These are phyloP conservation scores for Cladorrhinum sp. DNA, from an alignment of 2,329 filamentous ascomycete species.

Conservation along the genomic window DNA sequence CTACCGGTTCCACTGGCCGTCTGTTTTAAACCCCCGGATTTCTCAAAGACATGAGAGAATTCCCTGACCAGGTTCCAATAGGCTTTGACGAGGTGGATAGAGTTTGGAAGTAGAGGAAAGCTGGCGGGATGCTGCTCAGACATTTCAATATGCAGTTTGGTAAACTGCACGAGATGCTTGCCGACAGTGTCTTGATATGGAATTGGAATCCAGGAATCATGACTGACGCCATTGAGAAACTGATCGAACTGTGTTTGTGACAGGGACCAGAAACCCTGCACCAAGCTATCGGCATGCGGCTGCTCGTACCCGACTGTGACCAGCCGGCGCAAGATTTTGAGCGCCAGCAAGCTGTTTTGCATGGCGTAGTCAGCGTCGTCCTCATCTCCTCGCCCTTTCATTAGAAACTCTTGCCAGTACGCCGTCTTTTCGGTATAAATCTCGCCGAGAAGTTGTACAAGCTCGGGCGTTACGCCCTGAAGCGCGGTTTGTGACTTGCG, in stretches of 20 bases:
- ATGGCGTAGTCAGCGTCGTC: slow-evolving; percentile 61
- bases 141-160: slow-evolving; percentile 90
- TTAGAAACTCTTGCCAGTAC: slow-evolving; percentile 63
- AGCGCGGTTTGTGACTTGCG: slow-evolving; percentile 72
- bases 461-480: slow-evolving; percentile 75
- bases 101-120: slow-evolving; percentile 78
- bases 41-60: slow-evolving; percentile 71
- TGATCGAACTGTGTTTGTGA: slow-evolving; percentile 75
- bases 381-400: slow-evolving; percentile 56
- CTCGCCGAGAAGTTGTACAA: slow-evolving; percentile 73
- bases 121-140: slow-evolving; percentile 73
- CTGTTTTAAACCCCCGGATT: slow-evolving; percentile 55
- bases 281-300: slow-evolving; percentile 73
- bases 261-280: slow-evolving; percentile 76
- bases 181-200: slow-evolving; percentile 63
- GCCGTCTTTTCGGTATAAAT: slow-evolving; percentile 75
- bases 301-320: slow-evolving; percentile 79
- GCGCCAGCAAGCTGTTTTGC: slow-evolving; percentile 71
- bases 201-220: slow-evolving; percentile 52
- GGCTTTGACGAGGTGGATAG: slow-evolving; percentile 69
- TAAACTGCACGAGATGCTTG: slow-evolving; percentile 84
- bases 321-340: slow-evolving; percentile 78
- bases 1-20: slow-evolving; percentile 41
- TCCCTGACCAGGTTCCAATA: slow-evolving; percentile 83
- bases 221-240: slow-evolving; percentile 63